Percentiles rank a stretch among this genome's conserved stretches.
phyloP scores from a whole-genome alignment of 2,329 filamentous ascomycete genomes.

The Neofusicoccum parvum region DNA sequence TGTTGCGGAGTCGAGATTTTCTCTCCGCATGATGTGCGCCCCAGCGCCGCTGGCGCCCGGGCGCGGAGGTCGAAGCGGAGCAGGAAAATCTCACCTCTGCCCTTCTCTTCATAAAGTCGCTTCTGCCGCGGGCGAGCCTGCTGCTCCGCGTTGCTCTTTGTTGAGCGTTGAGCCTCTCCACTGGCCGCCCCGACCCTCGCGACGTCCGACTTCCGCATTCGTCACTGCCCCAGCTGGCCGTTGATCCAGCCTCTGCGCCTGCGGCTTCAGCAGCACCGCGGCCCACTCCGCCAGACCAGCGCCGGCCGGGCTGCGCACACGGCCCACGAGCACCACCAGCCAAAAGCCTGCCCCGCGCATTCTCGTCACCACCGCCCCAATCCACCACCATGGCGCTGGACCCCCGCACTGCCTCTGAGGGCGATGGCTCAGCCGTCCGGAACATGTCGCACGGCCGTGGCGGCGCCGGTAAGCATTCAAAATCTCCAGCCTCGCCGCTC shows the following conservation, averaged over 20 bases:
- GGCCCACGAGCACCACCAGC: too few relatives aligned
- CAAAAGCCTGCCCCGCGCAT: not conserved
- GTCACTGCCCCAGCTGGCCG: not conserved
- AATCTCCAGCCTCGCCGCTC: constrained; percentile 6
- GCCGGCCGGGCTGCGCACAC: not conserved
- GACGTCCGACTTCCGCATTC: constrained; percentile 6
- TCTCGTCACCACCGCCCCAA: not conserved
- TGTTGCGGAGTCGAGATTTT: constrained; percentile 18
- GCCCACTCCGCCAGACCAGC: not conserved
- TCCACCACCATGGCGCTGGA: constrained; percentile 14
- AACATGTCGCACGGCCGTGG: constrained; percentile 70
- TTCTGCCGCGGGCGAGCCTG: not conserved
- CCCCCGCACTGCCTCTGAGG: constrained; percentile 26
- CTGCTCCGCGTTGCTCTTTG: not conserved
- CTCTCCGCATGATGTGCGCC: constrained; percentile 21
- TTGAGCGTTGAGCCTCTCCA: not conserved
- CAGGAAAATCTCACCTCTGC: not conserved
- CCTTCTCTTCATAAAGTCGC: not conserved
- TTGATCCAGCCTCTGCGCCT: not conserved
- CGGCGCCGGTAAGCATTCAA: constrained; percentile 61
- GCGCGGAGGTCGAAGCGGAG: not conserved
- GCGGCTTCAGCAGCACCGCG: not conserved
- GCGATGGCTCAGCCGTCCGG: constrained; percentile 27
- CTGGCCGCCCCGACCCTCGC: not conserved
- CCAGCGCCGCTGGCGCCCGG: not conserved